A percentile compares a stretch with the other conserved stretches of the same genome.
phyloP scores from a whole-genome alignment of 2,329 filamentous ascomycete species.

The Albophoma yamanashiensis region DNA sequence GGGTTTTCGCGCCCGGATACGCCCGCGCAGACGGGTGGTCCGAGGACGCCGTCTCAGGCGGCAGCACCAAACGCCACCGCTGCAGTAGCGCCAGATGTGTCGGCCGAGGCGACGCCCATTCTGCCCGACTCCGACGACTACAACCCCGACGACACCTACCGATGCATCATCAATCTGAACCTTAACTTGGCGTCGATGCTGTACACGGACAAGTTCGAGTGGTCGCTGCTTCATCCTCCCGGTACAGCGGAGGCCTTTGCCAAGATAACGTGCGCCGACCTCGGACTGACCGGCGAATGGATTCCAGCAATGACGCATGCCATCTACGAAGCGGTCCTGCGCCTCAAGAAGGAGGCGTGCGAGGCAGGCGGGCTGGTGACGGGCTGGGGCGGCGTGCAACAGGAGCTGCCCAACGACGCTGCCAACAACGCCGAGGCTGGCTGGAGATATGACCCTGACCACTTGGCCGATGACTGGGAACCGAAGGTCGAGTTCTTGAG shows the following conservation, averaged over 20 bases:
- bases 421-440: constrained; percentile 74
- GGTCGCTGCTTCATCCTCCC: constrained; percentile 85
- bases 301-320: constrained; percentile 88
- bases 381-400: constrained; percentile 47
- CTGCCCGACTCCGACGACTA: constrained; percentile 55
- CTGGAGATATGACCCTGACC: constrained; percentile 92
- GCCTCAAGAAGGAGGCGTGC: constrained; percentile 91
- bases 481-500: constrained; percentile 71
- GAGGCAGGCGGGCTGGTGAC: constrained; percentile 82
- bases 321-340: constrained; percentile 89
- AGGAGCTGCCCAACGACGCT: constrained; percentile 80
- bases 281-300: constrained; percentile 88
- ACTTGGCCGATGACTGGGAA: constrained; percentile 75
- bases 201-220: constrained; percentile 96
- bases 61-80: constrained; percentile 50
- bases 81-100: constrained; percentile 50
- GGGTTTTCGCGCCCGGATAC: constrained; percentile 42
- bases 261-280: constrained; percentile 81
- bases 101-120: constrained; percentile 58
- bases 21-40: constrained; percentile 40
- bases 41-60: constrained; percentile 35
- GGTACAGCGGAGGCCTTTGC: constrained; percentile 90
- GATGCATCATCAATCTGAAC: constrained; percentile 82
- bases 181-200: constrained; percentile 86
- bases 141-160: constrained; percentile 89